Evolutionary conservation across 2,329 filamentous ascomycete species (phyloP), one percentile per base, ranked within the genome.

Genomic region (Phaeosphaeria sp.): DNA sequence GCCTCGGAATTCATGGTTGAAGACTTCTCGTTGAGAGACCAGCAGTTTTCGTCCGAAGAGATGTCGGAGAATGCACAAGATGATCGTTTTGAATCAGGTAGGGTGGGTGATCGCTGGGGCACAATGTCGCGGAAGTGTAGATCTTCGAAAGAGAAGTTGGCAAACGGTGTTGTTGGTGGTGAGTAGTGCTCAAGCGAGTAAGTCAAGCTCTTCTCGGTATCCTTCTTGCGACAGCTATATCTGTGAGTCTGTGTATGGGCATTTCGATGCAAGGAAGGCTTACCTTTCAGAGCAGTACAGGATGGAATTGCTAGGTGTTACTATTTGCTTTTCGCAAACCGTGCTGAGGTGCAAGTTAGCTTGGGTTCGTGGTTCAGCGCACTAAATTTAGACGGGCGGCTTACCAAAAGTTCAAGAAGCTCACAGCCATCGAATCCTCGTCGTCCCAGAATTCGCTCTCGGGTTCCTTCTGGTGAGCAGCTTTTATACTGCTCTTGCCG

Each of bases 261-360:
- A 33, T 47, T 21, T 45, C 44, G 47, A 39, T 51, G 49, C 18
- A 21, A 46, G 18, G 22, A 22, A 43, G 17, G 18, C 25, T 15
- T 55, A 88, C 86, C 83, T 83, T 79, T 88, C 85, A 51, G 86
- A 88, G 78, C 87, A 89, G 73, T 89, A 89, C 45, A 89, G 79
- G 42, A 87, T 80, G 17, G 81, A 81, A 69, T 85, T 85, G 72
- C 83, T 83, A 17, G 87, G 87, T 30, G 84, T 82, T 52, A 86
- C 82, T 67, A 89, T 89, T 77, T 89, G 86, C 73, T 83, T 87
- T 74, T 89, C 87, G 74, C 87, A 89, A 69, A 84, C 87, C 61
- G 86, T 83, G 76, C 86, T 89, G 69, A 36, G 27, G 8, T 42
- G 1, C 17, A 36, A 15, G 50, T 65, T 53, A 69, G 63, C 42